phyloP scores from a whole-genome alignment of 1,284 basidiomycete species.

The Flammula alnicola region DNA sequence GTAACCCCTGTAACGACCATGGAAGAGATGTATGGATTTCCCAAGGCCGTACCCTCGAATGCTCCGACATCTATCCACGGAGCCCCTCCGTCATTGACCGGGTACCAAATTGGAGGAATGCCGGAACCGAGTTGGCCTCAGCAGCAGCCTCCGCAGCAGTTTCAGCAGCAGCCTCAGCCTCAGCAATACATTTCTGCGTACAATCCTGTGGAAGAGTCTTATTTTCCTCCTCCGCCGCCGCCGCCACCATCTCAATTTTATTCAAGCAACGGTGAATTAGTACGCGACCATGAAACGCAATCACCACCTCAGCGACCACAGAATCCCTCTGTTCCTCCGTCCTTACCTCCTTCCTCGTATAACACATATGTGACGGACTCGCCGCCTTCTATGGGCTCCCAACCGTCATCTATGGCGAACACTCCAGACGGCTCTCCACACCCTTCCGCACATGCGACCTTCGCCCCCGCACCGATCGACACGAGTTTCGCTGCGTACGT shows the following conservation, averaged over 20 bases:
- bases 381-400: not conserved
- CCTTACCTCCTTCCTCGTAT: not conserved
- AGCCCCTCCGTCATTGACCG: slow-evolving; percentile 7
- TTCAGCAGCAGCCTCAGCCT: too few species aligned
- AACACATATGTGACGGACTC: not conserved
- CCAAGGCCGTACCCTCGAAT: slow-evolving; percentile 11
- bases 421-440: not conserved
- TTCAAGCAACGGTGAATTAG: slow-evolving; percentile 2
- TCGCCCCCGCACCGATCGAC: not conserved
- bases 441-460: not conserved
- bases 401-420: not conserved
- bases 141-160: too few species aligned
- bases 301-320: not conserved
- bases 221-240: slow-evolving; percentile 13
- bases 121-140: slow-evolving; percentile 16
- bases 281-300: not conserved
- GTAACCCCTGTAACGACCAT: slow-evolving; percentile 31
- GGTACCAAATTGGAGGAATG: slow-evolving; percentile 14
- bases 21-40: slow-evolving; percentile 26
- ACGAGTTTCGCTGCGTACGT: not conserved
- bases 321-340: not conserved
- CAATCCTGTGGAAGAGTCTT: slow-evolving; percentile 5
- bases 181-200: slow-evolving; percentile 11
- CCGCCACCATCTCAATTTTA: slow-evolving; percentile 9
- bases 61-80: slow-evolving; percentile 14